These are phyloP conservation scores for Auxenochlorella protothecoides DNA, from an alignment of 139 green algal genomes.

Conservation along the genomic window DNA sequence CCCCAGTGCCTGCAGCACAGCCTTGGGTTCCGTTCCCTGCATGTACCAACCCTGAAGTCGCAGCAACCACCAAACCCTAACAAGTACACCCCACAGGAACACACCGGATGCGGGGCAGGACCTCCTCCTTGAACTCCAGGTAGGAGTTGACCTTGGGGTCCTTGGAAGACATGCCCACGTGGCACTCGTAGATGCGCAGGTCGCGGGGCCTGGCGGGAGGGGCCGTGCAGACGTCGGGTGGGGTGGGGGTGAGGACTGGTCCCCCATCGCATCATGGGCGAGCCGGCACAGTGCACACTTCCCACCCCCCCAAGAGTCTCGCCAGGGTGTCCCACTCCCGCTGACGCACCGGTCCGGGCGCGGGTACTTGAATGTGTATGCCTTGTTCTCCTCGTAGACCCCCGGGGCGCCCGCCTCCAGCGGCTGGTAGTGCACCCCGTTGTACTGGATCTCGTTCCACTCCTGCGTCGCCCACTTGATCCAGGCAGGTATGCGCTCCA, in stretches of 20 bases:
- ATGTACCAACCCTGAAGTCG: too few relatives aligned
- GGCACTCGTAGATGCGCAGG: constrained; percentile 97
- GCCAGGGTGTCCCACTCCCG: too few relatives aligned
- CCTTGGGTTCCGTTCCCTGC: too few relatives aligned
- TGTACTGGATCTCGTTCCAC: constrained; percentile 88
- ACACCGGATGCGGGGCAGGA: constrained; percentile 88
- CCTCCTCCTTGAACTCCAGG: constrained; percentile 79
- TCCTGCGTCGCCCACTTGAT: constrained; percentile 91
- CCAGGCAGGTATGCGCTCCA: constrained; percentile 87
- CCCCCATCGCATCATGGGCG: too few relatives aligned
- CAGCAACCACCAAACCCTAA: too few relatives aligned
- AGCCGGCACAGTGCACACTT: too few relatives aligned
- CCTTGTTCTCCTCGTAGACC: constrained; percentile 44
- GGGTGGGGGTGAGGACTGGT: not conserved
- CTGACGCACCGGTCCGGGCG: constrained; percentile 46
- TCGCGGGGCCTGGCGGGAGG: constrained; percentile 41
- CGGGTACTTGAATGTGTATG: constrained; percentile 90
- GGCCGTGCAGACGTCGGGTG: not conserved
- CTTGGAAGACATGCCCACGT: constrained; percentile 90
- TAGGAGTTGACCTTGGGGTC: constrained; percentile 84
- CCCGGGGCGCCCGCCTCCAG: constrained; percentile 36
- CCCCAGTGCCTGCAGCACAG: too few relatives aligned
- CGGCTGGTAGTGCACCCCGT: constrained; percentile 72
- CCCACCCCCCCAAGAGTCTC: too few relatives aligned
- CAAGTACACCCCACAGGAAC: not conserved